These are phyloP conservation scores for Oenanthe javanica DNA, from an alignment of 140 eudicot genomes.

Conservation along the genomic window DNA sequence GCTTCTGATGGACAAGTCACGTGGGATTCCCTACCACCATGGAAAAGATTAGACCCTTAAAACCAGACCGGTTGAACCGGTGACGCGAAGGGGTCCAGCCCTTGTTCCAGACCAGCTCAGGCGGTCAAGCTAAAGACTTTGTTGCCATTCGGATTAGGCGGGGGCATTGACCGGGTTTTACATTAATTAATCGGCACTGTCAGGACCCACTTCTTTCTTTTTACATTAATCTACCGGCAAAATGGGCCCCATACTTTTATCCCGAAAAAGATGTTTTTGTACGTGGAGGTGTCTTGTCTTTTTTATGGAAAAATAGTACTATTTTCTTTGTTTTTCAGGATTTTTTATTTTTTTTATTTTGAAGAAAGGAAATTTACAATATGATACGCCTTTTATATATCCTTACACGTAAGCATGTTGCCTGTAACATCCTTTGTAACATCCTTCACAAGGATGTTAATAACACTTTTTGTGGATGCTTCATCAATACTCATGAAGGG, in stretches of 20 bases:
- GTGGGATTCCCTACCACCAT: conserved; percentile 4
- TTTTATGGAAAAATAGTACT: not conserved
- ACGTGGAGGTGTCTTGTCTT: not conserved
- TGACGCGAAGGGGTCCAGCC: not conserved
- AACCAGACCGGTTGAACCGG: conserved; percentile 1
- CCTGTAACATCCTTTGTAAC: too few relatives aligned
- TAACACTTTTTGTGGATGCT: too few relatives aligned
- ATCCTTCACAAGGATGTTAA: too few relatives aligned
- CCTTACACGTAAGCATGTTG: too few relatives aligned
- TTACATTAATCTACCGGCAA: conserved; percentile 24
- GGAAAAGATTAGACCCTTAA: not conserved
- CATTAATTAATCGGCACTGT: conserved; percentile 22
- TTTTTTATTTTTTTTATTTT: too few relatives aligned
- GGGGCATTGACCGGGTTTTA: conserved; percentile 18
- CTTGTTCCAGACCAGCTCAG: not conserved
- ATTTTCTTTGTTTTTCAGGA: too few relatives aligned
- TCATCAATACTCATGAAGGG: too few relatives aligned
- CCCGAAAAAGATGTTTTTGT: conserved; percentile 7
- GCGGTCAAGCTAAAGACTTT: conserved; percentile 1
- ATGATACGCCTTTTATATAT: too few relatives aligned
- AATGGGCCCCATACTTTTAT: conserved; percentile 6
- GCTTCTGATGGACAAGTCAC: not conserved
- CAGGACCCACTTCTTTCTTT: not conserved
- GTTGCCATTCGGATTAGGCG: not conserved
- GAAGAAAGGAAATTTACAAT: too few relatives aligned